These are phyloP conservation scores for Bipolaris zeicola DNA, from an alignment of 2,329 filamentous ascomycete genomes.

Conservation along the genomic window DNA sequence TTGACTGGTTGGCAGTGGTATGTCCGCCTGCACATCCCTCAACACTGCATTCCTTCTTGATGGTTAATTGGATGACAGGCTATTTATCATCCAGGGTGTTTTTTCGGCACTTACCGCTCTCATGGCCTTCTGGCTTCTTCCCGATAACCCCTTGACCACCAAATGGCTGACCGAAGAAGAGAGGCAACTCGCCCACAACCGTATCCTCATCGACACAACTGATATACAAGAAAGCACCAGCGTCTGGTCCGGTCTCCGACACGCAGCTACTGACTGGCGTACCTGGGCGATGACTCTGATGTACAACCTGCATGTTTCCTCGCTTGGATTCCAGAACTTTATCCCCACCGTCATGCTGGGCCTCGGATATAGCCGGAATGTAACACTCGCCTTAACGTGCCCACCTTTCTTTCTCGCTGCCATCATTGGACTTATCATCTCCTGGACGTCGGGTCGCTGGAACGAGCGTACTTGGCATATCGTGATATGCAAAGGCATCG, in stretches of 20 bases:
- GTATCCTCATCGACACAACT: constrained; percentile 53
- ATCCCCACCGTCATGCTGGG: constrained; percentile 42
- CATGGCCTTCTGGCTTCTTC: constrained; percentile 27
- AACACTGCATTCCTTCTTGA: background rate
- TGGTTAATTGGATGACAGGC: background rate
- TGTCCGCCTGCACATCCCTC: background rate
- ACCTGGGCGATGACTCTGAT: constrained; percentile 27
- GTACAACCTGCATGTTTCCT: constrained; percentile 25
- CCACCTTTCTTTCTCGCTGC: constrained; percentile 44
- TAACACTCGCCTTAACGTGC: constrained; percentile 36
- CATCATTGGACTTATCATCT: constrained; percentile 25
- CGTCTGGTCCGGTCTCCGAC: constrained; percentile 22
- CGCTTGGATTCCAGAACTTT: constrained; percentile 38
- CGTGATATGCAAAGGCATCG: constrained; percentile 30
- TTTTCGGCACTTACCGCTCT: background rate
- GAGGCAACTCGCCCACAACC: constrained; percentile 38
- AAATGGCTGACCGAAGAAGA: constrained; percentile 53
- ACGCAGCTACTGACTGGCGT: constrained; percentile 21
- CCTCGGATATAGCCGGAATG: constrained; percentile 37
- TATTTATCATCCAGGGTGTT: background rate
- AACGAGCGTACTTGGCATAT: constrained; percentile 45
- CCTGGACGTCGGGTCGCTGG: constrained; percentile 33
- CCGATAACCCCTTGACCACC: constrained; percentile 40
- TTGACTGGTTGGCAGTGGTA: constrained; percentile 51
- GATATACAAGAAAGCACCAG: constrained; percentile 28